Percentiles rank a stretch among this genome's conserved stretches.
phyloP scores from a whole-genome alignment of 345 rosid species.

The Populus ilicifolia region DNA sequence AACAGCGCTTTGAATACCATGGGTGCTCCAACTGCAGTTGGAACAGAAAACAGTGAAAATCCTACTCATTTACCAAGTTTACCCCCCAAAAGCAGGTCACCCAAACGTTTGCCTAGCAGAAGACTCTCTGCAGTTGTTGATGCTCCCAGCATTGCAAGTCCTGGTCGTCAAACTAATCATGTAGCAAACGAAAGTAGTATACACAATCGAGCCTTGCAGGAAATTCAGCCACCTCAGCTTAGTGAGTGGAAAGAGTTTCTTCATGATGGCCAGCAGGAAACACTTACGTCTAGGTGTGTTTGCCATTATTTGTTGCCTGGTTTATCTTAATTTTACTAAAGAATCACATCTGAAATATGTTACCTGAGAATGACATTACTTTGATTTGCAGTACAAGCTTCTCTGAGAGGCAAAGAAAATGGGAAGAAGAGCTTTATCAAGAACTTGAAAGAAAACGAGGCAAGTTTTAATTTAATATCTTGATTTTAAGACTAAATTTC shows the following conservation, averaged over 20 bases:
- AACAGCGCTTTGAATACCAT: slow-evolving; percentile 17
- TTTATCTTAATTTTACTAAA: neutral
- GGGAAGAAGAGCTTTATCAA: slow-evolving; percentile 31
- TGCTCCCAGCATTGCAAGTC: neutral
- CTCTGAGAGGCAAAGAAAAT: slow-evolving; percentile 29
- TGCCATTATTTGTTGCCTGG: neutral
- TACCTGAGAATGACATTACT: slow-evolving; percentile 15
- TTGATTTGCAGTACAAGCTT: slow-evolving; percentile 20
- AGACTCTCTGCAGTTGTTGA: slow-evolving; percentile 51
- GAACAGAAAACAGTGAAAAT: slow-evolving; percentile 17
- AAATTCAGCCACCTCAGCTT: slow-evolving; percentile 47
- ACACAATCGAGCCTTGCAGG: slow-evolving; percentile 44
- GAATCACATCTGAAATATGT: neutral
- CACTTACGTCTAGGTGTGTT: slow-evolving; percentile 19
- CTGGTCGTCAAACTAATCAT: slow-evolving; percentile 26
- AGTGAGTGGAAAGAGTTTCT: slow-evolving; percentile 41
- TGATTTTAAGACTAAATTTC: neutral
- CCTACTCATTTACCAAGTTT: slow-evolving; percentile 8
- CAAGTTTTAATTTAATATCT: slow-evolving; percentile 10
- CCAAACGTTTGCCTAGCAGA: slow-evolving; percentile 70
- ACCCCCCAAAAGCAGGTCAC: slow-evolving; percentile 62
- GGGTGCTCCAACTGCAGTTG: neutral
- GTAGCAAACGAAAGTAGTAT: slow-evolving; percentile 35
- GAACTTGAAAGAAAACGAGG: slow-evolving; percentile 33
- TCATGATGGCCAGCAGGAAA: slow-evolving; percentile 8